phyloP scores from a whole-genome alignment of 2,329 filamentous ascomycete species.

The Fusarium secorum region DNA sequence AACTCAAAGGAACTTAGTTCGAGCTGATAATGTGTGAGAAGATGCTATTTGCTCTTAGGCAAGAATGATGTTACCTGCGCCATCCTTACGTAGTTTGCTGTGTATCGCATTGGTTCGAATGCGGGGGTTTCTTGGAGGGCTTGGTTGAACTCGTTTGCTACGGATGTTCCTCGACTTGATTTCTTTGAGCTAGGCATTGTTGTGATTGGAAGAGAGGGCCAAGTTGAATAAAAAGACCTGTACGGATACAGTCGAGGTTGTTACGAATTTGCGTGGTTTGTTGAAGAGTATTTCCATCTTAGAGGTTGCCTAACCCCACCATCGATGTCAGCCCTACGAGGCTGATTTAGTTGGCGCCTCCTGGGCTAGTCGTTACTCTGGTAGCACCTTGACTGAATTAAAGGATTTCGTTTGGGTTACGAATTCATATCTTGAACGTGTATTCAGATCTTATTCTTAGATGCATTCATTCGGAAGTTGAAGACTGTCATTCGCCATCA shows the following conservation, averaged over 20 bases:
- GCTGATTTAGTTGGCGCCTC: neutral
- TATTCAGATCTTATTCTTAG: neutral
- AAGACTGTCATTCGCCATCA: neutral
- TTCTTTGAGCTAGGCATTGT: neutral
- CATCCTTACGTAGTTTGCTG: neutral
- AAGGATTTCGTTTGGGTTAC: rapidly evolving
- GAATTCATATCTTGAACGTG: rapidly evolving
- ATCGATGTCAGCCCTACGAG: neutral
- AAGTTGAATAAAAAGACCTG: rapidly evolving
- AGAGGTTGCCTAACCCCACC: neutral
- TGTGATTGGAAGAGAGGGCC: rapidly evolving
- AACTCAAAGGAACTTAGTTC: neutral
- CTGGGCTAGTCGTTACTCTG: neutral
- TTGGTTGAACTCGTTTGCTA: conserved; percentile 5
- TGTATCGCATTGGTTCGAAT: conserved; percentile 14
- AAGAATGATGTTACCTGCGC: neutral
- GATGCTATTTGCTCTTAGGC: rapidly evolving
- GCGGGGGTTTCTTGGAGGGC: neutral
- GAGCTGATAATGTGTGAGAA: neutral
- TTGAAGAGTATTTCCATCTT: neutral
- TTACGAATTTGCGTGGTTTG: neutral
- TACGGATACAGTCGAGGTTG: rapidly evolving
- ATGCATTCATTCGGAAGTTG: too few species aligned
- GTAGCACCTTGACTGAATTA: rapidly evolving
- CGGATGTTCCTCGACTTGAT: neutral